phyloP scores from a whole-genome alignment of 345 rosid species.

The Anastatica hierochuntica region DNA sequence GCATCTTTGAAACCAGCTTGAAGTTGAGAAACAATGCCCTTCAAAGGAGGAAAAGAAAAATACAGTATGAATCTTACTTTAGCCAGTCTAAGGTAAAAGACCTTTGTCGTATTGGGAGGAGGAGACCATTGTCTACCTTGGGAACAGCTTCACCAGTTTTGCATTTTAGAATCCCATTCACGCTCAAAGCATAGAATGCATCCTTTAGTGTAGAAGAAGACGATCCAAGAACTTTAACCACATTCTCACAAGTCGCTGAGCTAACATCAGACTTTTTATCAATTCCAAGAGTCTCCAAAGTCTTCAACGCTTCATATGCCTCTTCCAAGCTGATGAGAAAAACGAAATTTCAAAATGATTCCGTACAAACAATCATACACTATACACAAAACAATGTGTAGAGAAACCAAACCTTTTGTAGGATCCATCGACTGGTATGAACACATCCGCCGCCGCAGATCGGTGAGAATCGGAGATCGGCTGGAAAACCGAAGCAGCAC shows the following conservation, averaged over 20 bases:
- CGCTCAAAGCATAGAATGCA: constrained; percentile 56
- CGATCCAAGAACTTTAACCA: constrained; percentile 39
- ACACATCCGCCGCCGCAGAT: constrained; percentile 81
- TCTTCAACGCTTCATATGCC: constrained; percentile 66
- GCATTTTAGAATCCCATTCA: constrained; percentile 56
- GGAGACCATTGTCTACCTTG: constrained; percentile 39
- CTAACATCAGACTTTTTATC: constrained; percentile 43
- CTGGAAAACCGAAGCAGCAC: constrained; percentile 47
- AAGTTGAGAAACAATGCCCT: constrained; percentile 59
- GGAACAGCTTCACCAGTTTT: constrained; percentile 32
- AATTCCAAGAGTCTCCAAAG: constrained; percentile 67
- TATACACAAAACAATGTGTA: not conserved
- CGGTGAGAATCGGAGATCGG: constrained; percentile 88
- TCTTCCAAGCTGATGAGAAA: constrained; percentile 51
- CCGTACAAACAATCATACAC: not conserved
- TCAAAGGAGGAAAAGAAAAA: constrained; percentile 11
- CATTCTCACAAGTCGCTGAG: constrained; percentile 38
- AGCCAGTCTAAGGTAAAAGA: not conserved
- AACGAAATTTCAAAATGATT: not conserved
- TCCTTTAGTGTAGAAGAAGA: constrained; percentile 56
- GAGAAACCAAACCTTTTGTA: constrained; percentile 45
- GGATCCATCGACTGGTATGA: constrained; percentile 50
- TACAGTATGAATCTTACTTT: not conserved
- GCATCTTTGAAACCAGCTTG: constrained; percentile 53
- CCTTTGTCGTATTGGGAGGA: not conserved